Conservation (phyloP, 495 filamentous ascomycete genomes). For the Aspergillus sclerotioniger region DNA sequence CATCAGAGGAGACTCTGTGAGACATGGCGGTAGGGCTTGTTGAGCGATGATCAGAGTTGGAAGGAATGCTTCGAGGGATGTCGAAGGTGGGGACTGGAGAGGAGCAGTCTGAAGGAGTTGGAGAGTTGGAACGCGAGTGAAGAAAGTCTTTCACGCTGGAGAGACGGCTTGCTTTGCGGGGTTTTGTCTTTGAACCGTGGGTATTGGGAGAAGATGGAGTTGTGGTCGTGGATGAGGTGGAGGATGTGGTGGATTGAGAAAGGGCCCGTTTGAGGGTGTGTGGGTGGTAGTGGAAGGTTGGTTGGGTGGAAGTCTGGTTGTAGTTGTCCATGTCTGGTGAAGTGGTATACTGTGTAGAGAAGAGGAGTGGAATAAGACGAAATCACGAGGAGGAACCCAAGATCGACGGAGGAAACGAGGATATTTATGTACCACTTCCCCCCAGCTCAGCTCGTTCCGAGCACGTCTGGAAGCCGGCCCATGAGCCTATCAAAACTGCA, state of each 20-base stretch:
- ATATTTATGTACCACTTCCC: neutral
- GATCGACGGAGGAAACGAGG: neutral
- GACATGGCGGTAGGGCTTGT: constrained; percentile 25
- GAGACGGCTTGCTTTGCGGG: neutral
- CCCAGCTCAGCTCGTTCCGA: neutral
- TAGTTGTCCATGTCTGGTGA: constrained; percentile 2
- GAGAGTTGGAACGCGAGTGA: constrained; percentile 21
- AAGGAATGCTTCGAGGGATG: constrained; percentile 21
- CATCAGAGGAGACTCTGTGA: constrained; percentile 18
- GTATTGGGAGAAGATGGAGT: neutral
- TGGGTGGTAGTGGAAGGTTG: constrained; percentile 9
- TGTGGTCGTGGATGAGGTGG: constrained; percentile 16
- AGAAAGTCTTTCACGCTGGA: constrained; percentile 20
- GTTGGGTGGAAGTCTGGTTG: constrained; percentile 1
- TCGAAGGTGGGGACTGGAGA: constrained; percentile 15
- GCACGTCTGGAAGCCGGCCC: neutral
- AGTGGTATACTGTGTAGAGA: neutral
- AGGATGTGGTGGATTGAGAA: constrained; percentile 27
- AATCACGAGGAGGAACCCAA: neutral
- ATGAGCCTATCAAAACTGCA: neutral
- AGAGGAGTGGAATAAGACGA: neutral
- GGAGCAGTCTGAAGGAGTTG: constrained; percentile 17
- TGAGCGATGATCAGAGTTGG: constrained; percentile 7
- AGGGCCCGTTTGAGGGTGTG: constrained; percentile 23
- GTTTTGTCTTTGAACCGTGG: neutral